Evolutionary conservation across 805 yeast species (phyloP).

Genomic region (Millerozyma miso): DNA sequence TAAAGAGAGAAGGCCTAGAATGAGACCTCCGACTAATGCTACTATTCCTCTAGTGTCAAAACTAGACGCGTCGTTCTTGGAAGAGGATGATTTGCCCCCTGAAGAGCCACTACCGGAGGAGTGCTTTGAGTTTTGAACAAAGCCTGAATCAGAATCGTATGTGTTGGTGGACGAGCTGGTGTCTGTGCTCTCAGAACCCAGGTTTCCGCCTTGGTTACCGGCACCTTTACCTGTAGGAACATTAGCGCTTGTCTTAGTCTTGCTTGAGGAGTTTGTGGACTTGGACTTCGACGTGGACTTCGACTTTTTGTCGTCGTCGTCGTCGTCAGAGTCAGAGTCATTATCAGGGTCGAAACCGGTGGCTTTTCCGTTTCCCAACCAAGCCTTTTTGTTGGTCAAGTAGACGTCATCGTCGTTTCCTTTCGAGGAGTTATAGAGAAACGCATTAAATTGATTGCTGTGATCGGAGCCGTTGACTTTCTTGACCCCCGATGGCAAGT

Average conservation of each 20-base stretch:
- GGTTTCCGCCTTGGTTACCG: background rate
- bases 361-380: conserved; percentile 56
- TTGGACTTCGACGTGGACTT: conserved; percentile 11
- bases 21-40: conserved; percentile 16
- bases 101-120: conserved; percentile 12
- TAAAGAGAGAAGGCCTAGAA: conserved; percentile 17
- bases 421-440: conserved; percentile 42
- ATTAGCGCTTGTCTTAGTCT: conserved; percentile 7
- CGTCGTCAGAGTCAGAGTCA: conserved; percentile 12
- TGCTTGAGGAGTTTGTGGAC: conserved; percentile 6
- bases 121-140: conserved; percentile 28
- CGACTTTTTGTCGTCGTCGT: conserved; percentile 8
- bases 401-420: conserved; percentile 37
- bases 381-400: conserved; percentile 60
- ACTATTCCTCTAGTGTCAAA: conserved; percentile 8
- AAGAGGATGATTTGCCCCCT: conserved; percentile 8
- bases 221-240: conserved; percentile 1
- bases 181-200: conserved; percentile 4
- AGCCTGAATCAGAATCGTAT: conserved; percentile 29
- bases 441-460: conserved; percentile 51
- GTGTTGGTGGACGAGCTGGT: conserved; percentile 11
- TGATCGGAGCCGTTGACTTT: conserved; percentile 36
- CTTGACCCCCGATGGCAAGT: conserved; percentile 56
- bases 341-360: conserved; percentile 61
- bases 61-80: conserved; percentile 6